Evolutionary conservation across 495 filamentous ascomycete genomes (phyloP).

Genomic region (Hypoxylon fuscum): DNA sequence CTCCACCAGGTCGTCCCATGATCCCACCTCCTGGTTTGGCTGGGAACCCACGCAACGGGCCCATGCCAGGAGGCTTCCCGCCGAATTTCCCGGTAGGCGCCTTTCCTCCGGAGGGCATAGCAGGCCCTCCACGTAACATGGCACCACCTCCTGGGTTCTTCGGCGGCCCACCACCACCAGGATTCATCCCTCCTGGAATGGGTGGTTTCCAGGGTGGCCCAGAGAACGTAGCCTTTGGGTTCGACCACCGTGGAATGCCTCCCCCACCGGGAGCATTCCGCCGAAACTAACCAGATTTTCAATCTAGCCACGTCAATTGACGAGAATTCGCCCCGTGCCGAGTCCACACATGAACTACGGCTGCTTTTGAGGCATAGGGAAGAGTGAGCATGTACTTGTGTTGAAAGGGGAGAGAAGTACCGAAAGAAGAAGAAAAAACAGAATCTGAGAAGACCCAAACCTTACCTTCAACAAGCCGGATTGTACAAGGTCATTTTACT

Average conservation of each 20-base stretch:
- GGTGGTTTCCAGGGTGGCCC: conserved; percentile 57
- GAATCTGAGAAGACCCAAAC: too few relatives aligned
- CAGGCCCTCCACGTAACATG: conserved; percentile 52
- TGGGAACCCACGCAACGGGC: conserved; percentile 52
- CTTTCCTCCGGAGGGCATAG: conserved; percentile 56
- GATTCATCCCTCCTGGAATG: conserved; percentile 57
- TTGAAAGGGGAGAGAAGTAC: not conserved
- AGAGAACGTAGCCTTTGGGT: conserved; percentile 52
- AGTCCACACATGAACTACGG: not conserved
- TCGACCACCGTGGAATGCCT: conserved; percentile 55
- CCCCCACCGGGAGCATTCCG: conserved; percentile 49
- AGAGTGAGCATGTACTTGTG: not conserved
- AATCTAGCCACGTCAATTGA: not conserved
- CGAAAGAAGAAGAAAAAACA: too few relatives aligned
- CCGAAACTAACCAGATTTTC: conserved; percentile 33
- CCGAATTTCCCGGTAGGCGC: conserved; percentile 59
- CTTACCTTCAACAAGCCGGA: too few relatives aligned
- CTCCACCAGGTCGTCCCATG: conserved; percentile 55
- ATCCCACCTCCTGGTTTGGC: conserved; percentile 62
- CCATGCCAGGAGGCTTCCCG: conserved; percentile 57
- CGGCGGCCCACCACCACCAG: conserved; percentile 51
- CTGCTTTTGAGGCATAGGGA: not conserved
- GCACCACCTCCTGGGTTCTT: conserved; percentile 61
- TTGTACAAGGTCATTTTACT: not conserved
- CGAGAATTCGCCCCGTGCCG: not conserved